These are phyloP conservation scores for Jackrogersella minutella DNA, from an alignment of 495 filamentous ascomycete genomes.

Conservation along the genomic window DNA sequence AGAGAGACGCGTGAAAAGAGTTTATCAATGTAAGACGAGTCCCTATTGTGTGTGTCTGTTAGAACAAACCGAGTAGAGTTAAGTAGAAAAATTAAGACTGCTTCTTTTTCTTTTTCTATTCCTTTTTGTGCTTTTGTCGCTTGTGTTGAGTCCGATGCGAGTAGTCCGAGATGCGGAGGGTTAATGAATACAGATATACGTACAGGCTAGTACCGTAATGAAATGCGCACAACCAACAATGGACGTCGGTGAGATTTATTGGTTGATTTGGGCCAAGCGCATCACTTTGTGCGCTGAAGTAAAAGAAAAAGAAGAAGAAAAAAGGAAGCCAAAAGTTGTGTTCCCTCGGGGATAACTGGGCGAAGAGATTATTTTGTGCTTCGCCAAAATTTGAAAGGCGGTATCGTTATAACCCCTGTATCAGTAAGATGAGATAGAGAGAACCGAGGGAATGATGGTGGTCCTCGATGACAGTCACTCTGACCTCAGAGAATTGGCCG, in stretches of 20 bases:
- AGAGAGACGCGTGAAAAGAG: constrained; percentile 14
- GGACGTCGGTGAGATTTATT: constrained; percentile 40
- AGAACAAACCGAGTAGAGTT: constrained; percentile 2
- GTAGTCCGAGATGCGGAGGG: constrained; percentile 33
- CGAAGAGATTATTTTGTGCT: constrained; percentile 30
- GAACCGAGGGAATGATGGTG: constrained; percentile 28
- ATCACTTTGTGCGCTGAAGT: constrained; percentile 9
- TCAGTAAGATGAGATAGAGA: constrained; percentile 36
- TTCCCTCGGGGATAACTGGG: constrained; percentile 19
- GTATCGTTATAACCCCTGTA: constrained; percentile 38
- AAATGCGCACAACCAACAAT: constrained; percentile 36
- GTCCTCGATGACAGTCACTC: constrained; percentile 35
- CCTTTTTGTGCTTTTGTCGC: constrained; percentile 28
- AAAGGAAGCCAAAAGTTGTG: constrained; percentile 39
- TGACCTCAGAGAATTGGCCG: constrained; percentile 32
- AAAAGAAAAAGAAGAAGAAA: constrained; percentile 15
- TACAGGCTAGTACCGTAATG: constrained; percentile 30
- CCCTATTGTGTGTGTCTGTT: too few species aligned
- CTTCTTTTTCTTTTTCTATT: constrained; percentile 29
- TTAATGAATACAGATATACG: constrained; percentile 23
- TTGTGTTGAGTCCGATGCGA: constrained; percentile 30
- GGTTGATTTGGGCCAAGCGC: constrained; percentile 35
- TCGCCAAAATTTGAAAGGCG: constrained; percentile 31
- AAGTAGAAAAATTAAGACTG: constrained; percentile 2
- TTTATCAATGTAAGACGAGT: constrained; percentile 26